These are phyloP conservation scores for Neonectria coccinea DNA, from an alignment of 2,329 filamentous ascomycete genomes.

Conservation along the genomic window DNA sequence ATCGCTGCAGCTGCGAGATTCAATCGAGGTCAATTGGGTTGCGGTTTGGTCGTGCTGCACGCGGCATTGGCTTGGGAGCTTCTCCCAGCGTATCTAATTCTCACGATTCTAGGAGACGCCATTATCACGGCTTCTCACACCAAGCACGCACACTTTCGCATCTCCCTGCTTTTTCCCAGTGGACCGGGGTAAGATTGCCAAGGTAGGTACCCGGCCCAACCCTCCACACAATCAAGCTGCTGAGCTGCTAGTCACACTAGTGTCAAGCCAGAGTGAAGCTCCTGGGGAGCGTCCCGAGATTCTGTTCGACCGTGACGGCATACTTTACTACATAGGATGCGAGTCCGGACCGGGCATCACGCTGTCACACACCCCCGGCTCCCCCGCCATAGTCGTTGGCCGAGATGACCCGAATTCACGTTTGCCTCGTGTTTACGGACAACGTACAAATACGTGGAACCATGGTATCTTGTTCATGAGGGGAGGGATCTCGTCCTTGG, in stretches of 20 bases:
- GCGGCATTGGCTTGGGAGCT: conserved; percentile 15
- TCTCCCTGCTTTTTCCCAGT: conserved; percentile 37
- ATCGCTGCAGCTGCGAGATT: conserved; percentile 21
- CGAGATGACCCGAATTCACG: conserved; percentile 46
- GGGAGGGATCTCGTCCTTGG: conserved; percentile 17
- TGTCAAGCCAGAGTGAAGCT: conserved; percentile 32
- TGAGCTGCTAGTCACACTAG: conserved; percentile 40
- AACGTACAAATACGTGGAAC: conserved; percentile 1
- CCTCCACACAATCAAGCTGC: conserved; percentile 41
- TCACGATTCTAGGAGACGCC: conserved; percentile 35
- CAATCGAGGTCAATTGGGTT: conserved; percentile 42
- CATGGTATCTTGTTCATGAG: conserved; percentile 4
- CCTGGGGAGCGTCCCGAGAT: conserved; percentile 31
- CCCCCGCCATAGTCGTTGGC: conserved; percentile 33
- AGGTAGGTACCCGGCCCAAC: conserved; percentile 42
- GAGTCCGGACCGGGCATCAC: conserved; percentile 2
- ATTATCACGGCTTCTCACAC: conserved; percentile 33
- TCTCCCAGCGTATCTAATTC: conserved; percentile 39
- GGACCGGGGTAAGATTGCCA: conserved; percentile 37
- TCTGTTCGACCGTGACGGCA: conserved; percentile 43
- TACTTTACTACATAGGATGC: conserved; percentile 19
- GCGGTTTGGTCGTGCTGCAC: not conserved
- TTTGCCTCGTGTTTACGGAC: conserved; percentile 7
- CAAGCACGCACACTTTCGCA: conserved; percentile 34
- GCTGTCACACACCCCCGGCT: conserved; percentile 37